Base-by-base conservation (phyloP, 108 stramenopile species). In the Stephanodiscus triporus region DNA sequence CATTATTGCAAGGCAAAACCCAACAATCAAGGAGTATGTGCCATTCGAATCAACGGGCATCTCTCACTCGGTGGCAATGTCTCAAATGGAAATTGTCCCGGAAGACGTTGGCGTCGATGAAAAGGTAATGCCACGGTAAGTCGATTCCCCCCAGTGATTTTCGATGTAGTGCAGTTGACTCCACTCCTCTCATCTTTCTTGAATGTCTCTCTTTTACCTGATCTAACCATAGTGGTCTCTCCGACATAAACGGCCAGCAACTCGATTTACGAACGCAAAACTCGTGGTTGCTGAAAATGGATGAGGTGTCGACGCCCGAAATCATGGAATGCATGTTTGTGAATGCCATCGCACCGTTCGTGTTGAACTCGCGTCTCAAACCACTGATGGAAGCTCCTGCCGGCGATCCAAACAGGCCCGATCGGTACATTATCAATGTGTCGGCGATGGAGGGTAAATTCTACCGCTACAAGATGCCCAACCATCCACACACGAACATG, bases 391-490 rank as follows among this genome's bases (percentile, higher is more conserved):
- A 78, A 10, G 59, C 75, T 37, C 81, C 77, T 10, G 59, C 60
- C 11, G 51, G 42, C 26, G 82, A 75, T 57, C 53, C 51, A 1
- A 58, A 71, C 19, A 64, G 84, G 34, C 84, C 80, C 9, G 86
- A 89, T 54, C 88, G 95, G 14, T 97, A 82, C 83, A 91, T 97
- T 29, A 89, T 97, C 67, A 95, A 97, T 55, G 96, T 97, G 6
- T 89, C 88, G 10, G 94, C 94, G 27, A 97, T 95, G 96, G 96
- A 97, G 68, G 95, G 95, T 16, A 97, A 97, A 68, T 97, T 97
- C 65, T 93, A 97, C 70, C 72, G 96, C 16, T 94, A 90, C 84
- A 97, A 97, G 77, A 90, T 90, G 90, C 85, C 92, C 9, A 89
- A 90, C 67, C 95, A 96, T 74, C 92, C 95, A 24, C 95, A 96